Conservation (phyloP, 768 basidiomycete genomes). For the Chlorophyllum brunneum region DNA sequence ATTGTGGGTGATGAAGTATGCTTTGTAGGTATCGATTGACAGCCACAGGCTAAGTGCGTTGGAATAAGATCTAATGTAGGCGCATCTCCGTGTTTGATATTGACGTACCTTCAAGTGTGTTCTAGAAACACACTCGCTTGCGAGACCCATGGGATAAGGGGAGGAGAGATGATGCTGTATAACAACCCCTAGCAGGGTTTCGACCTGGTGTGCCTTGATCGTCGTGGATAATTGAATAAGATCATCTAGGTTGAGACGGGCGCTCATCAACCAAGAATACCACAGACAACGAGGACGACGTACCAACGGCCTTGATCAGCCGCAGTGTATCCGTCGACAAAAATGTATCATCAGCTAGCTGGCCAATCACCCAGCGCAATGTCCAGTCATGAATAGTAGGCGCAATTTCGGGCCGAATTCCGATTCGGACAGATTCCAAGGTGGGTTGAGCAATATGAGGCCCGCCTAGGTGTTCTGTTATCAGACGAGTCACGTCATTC, state of each 20-base stretch:
- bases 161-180: conserved; percentile 58
- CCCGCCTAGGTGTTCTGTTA: background rate
- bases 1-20: conserved; percentile 65
- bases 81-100: background rate
- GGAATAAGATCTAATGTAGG: conserved; percentile 16
- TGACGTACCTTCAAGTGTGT: conserved; percentile 60
- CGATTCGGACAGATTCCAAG: conserved; percentile 1
- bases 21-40: conserved; percentile 76
- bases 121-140: conserved; percentile 33
- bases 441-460: background rate
- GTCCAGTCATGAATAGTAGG: background rate
- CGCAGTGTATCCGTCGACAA: background rate
- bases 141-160: conserved; percentile 37
- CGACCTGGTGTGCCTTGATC: conserved; percentile 58
- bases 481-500: background rate
- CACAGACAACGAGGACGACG: conserved; percentile 9
- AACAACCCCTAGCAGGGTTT: conserved; percentile 63
- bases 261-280: conserved; percentile 1
- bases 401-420: background rate
- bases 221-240: conserved; percentile 26
- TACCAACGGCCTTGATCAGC: background rate
- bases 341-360: background rate
- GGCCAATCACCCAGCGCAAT: conserved; percentile 3
- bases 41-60: conserved; percentile 50
- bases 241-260: conserved; percentile 26